A percentile compares a stretch with the other conserved stretches of the same genome.
phyloP scores from a whole-genome alignment of 1,284 basidiomycete species.

The Marasmius fiardii region DNA sequence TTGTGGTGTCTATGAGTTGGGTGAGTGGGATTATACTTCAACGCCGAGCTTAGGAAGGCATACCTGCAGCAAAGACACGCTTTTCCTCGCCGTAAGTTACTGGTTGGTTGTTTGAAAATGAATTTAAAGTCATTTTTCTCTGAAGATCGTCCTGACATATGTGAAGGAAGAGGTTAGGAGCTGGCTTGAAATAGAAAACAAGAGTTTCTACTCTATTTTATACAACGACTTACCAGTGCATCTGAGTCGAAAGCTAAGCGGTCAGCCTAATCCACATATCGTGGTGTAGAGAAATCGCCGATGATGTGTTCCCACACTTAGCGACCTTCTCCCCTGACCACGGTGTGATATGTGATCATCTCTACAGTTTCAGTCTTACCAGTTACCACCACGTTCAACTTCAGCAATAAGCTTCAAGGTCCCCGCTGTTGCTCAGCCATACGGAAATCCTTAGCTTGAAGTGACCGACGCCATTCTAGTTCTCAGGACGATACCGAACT shows the following conservation, averaged over 20 bases:
- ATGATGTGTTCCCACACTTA: not conserved
- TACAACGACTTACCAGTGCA: not conserved
- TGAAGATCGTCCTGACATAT: not conserved
- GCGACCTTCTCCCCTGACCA: not conserved
- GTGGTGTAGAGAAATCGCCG: too few species aligned
- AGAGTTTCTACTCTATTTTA: not conserved
- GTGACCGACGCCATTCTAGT: too few species aligned
- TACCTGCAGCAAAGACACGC: constrained; percentile 18
- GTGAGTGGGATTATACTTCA: not conserved
- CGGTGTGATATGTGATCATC: too few species aligned
- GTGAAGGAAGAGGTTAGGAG: not conserved
- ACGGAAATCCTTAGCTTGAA: too few species aligned
- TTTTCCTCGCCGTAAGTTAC: constrained; percentile 14
- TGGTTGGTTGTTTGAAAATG: constrained; percentile 13
- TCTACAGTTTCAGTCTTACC: too few species aligned
- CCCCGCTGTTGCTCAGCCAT: too few species aligned
- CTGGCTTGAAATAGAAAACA: not conserved
- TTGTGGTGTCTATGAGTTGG: constrained; percentile 10
- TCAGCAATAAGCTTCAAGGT: too few species aligned
- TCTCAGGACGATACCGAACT: too few species aligned
- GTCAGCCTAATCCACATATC: too few species aligned
- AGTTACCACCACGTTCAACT: too few species aligned
- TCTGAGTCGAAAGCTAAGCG: too few species aligned
- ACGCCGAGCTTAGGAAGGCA: not conserved
- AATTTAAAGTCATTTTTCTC: constrained; percentile 1